A percentile compares a stretch with the other conserved stretches of the same genome.
Evolutionary conservation across 352 stramenopile genomes (phyloP).

Genomic region (Phytopythium boreale): DNA sequence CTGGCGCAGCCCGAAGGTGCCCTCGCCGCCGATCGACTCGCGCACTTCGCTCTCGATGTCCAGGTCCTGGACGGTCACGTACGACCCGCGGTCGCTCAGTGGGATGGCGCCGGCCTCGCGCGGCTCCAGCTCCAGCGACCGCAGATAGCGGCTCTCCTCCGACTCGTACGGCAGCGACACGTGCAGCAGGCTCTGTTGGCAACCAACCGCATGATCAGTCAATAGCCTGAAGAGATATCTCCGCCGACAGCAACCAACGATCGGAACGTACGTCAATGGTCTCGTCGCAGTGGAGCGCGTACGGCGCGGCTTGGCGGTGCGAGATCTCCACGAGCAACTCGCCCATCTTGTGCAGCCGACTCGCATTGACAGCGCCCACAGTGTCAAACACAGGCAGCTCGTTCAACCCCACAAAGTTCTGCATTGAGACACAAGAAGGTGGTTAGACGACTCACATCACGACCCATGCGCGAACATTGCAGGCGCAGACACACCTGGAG

Average conservation of each 20-base stretch:
- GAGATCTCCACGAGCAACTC: slow-evolving; percentile 78
- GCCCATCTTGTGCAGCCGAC: slow-evolving; percentile 65
- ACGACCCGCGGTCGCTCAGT: slow-evolving; percentile 52
- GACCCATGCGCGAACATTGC: too few species aligned
- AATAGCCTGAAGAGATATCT: background rate
- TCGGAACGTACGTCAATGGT: slow-evolving; percentile 51
- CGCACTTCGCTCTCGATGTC: slow-evolving; percentile 79
- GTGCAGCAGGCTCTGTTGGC: slow-evolving; percentile 55
- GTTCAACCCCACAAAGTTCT: slow-evolving; percentile 79
- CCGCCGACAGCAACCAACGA: background rate
- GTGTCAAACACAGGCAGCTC: slow-evolving; percentile 77
- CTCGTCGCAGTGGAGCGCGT: slow-evolving; percentile 55
- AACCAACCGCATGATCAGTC: background rate
- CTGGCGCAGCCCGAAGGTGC: slow-evolving; percentile 76
- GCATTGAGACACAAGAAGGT: background rate
- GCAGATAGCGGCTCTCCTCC: slow-evolving; percentile 74
- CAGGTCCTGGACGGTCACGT: slow-evolving; percentile 47
- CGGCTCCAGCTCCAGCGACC: slow-evolving; percentile 71
- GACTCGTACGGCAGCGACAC: slow-evolving; percentile 63
- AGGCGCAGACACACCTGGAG: slow-evolving; percentile 47
- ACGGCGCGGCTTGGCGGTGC: slow-evolving; percentile 64
- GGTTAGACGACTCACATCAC: background rate
- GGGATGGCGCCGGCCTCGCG: slow-evolving; percentile 65
- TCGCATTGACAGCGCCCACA: slow-evolving; percentile 62
- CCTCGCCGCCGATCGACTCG: slow-evolving; percentile 69